Evolutionary conservation across 208 protist species (phyloP).

Genomic region (Acanthamoeba divionensis): DNA sequence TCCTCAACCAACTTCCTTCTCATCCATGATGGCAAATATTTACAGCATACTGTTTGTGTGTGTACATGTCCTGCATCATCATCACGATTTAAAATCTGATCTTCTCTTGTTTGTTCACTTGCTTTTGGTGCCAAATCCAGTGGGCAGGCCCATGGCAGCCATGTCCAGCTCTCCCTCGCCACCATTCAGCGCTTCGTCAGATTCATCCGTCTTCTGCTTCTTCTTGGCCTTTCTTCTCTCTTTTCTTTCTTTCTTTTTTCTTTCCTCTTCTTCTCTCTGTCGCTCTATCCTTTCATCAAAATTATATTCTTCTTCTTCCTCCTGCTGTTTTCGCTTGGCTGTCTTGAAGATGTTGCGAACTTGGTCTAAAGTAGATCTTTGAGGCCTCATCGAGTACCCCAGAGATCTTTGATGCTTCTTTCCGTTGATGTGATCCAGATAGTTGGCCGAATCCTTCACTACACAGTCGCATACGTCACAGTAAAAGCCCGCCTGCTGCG

Average conservation of each 20-base stretch:
- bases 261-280: constrained; percentile 12
- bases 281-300: constrained; percentile 36
- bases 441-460: constrained; percentile 57
- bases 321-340: constrained; percentile 26
- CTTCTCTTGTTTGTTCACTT: background rate
- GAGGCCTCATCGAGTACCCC: constrained; percentile 34
- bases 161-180: background rate
- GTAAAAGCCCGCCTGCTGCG: constrained; percentile 43
- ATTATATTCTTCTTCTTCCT: constrained; percentile 25
- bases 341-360: background rate
- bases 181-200: background rate
- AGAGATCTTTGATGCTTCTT: constrained; percentile 63
- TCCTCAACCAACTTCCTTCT: no score
- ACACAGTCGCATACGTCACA: constrained; percentile 56
- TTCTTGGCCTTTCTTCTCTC: constrained; percentile 42
- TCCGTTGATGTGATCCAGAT: constrained; percentile 70
- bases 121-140: constrained; percentile 15
- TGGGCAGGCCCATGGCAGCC: constrained; percentile 44
- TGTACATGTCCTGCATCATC: no score
- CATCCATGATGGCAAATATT: no score
- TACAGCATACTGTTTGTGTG: no score
- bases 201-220: constrained; percentile 11
- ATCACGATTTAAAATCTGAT: no score
- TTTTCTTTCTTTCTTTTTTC: constrained; percentile 41
- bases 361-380: constrained; percentile 41